Base-by-base conservation (phyloP, 2,329 filamentous ascomycete genomes). In the Rhynchosporium agropyri region DNA sequence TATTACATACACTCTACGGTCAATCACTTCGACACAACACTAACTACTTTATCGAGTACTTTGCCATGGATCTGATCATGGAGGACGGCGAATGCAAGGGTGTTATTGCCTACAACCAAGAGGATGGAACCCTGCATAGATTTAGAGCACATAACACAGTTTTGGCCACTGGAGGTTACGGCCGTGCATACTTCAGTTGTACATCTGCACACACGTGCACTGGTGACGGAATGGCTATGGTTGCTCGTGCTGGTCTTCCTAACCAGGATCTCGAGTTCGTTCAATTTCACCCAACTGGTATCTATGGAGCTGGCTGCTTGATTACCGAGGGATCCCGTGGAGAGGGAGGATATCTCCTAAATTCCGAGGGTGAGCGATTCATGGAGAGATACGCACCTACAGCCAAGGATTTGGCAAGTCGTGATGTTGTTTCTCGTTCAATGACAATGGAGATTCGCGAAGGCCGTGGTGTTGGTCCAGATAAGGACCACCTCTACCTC, bases 11-110 rank as follows among this genome's bases (percentile, higher is more conserved):
- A 31, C 90, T 99, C 70, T 99, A 98, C 80, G 95, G 95, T 74
- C 94, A 97, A 82, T 97, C 93, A 60, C 86, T 98, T 66, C 85
- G 91, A 76, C 92, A 98, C 85, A 97, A 97, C 84, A 97, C 94
- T 76, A 97, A 97, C 84, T 99, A 97, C 85, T 98, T 99, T 81
- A 97, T 99, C 78, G 95, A 98, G 80, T 98, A 93, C 84, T 99
- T 98, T 78, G 95, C 93, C 73, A 85, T 96, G 70, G 95, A 98
- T 77, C 82, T 98, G 79, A 90, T 99, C 74, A 98, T 98, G 95
- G 90, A 97, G 81, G 91, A 96, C 74, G 94, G 94, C 65, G 90
- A 94, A 79, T 98, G 94, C 84, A 93, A 93, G 71, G 95, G 95
- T 86, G 91, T 98, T 70, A 84, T 98, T 70, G 94, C 94, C 64